A percentile compares a stretch with the other conserved stretches of the same genome.
Conservation (phyloP, 305 asterid genomes). For the Salvia sclarea region DNA sequence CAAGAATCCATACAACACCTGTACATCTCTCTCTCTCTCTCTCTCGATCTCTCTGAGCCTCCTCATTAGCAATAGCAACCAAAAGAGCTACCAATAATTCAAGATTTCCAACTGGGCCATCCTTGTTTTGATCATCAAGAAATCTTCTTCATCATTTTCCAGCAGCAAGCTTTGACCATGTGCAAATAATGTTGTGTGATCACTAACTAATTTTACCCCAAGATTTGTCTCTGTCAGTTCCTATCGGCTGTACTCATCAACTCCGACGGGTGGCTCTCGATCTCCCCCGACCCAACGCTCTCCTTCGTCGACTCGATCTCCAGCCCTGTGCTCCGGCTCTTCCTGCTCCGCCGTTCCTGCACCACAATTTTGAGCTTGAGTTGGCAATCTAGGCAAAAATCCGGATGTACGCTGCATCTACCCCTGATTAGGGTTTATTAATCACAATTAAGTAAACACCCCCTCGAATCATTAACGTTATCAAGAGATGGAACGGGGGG, state of each 20-base stretch:
- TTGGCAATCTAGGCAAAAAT: too few species aligned
- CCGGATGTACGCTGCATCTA: too few species aligned
- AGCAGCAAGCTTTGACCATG: conserved; percentile 39
- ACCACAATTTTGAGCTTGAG: background rate
- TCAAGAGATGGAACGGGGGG: background rate
- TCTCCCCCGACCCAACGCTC: conserved; percentile 54
- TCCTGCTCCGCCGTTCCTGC: conserved; percentile 81
- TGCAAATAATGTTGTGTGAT: conserved; percentile 29
- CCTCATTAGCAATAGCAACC: conserved; percentile 6
- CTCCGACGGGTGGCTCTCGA: conserved; percentile 51
- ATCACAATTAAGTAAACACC: too few species aligned
- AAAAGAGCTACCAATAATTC: conserved; percentile 36
- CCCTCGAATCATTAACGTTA: too few species aligned
- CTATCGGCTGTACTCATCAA: conserved; percentile 32
- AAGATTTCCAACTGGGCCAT: conserved; percentile 38
- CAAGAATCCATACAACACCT: conserved; percentile 40
- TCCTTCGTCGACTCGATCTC: conserved; percentile 71
- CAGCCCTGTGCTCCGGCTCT: conserved; percentile 62
- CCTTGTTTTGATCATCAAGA: conserved; percentile 38
- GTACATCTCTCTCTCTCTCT: conserved; percentile 36
- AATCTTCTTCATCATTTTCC: conserved; percentile 41
- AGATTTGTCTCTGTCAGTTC: conserved; percentile 37
- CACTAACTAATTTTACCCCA: conserved; percentile 28
- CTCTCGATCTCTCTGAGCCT: background rate
- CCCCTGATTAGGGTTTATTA: too few species aligned